Evolutionary conservation across 495 filamentous ascomycete species (phyloP).

Genomic region (Penicillium goetzii): DNA sequence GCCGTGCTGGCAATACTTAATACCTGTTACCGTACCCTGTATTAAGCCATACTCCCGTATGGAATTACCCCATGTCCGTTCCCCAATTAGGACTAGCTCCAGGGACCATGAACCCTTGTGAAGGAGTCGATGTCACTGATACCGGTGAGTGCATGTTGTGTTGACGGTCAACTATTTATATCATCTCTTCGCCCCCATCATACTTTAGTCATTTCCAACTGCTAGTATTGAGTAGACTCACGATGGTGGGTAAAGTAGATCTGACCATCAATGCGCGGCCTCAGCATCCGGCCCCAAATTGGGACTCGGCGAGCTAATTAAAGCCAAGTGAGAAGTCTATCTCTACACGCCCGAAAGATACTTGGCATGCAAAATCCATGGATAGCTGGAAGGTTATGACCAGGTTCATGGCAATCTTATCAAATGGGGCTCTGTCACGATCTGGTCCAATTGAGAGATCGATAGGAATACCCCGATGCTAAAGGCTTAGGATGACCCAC

Average conservation of each 20-base stretch:
- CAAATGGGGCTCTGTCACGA: not conserved
- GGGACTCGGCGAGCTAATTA: constrained; percentile 11
- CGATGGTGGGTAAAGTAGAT: not conserved
- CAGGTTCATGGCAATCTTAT: not conserved
- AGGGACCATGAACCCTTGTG: constrained; percentile 20
- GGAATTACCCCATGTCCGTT: constrained; percentile 11
- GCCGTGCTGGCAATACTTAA: not conserved
- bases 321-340: not conserved
- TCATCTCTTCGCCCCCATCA: too few relatives aligned
- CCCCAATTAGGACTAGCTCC: constrained; percentile 26
- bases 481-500: too few relatives aligned
- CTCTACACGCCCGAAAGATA: not conserved
- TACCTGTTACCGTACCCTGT: constrained; percentile 1
- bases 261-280: not conserved
- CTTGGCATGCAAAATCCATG: not conserved
- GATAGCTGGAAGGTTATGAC: not conserved
- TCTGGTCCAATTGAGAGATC: not conserved
- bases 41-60: not conserved
- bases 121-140: not conserved
- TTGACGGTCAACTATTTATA: too few relatives aligned
- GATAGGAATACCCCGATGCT: too few relatives aligned
- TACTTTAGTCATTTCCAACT: not conserved
- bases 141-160: not conserved
- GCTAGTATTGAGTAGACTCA: not conserved
- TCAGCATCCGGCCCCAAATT: constrained; percentile 9